A percentile compares a stretch with the other conserved stretches of the same genome.
Conservation (phyloP, 164 flowering plant species). For the Liquidambar formosana region DNA sequence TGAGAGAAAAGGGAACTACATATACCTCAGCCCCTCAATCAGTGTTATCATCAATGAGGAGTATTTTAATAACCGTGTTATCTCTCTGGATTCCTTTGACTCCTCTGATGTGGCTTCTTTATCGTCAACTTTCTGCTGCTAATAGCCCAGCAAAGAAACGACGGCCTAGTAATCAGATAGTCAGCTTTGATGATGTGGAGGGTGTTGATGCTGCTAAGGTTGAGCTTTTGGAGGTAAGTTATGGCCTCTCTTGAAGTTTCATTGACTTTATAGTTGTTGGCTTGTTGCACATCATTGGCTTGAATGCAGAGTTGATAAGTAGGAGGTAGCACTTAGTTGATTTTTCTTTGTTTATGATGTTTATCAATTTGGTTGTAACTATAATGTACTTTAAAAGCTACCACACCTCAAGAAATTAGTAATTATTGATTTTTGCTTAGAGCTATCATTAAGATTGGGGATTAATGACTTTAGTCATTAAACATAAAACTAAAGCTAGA, state of each 20-base stretch:
- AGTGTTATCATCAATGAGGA: conserved; percentile 55
- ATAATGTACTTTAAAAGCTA: not conserved
- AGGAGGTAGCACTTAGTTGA: no score
- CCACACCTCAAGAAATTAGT: not conserved
- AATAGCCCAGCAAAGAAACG: conserved; percentile 88
- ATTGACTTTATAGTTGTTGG: no score
- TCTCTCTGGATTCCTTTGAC: conserved; percentile 88
- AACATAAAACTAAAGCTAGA: no score
- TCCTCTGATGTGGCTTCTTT: conserved; percentile 94
- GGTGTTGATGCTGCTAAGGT: conserved; percentile 92
- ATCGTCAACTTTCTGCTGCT: conserved; percentile 81
- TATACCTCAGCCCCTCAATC: conserved; percentile 93
- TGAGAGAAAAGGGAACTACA: conserved; percentile 80
- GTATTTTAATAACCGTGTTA: conserved; percentile 66
- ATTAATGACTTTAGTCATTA: no score
- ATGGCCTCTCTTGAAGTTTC: not conserved
- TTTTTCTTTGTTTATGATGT: not conserved
- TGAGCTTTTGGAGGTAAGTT: conserved; percentile 92
- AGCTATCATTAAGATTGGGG: no score
- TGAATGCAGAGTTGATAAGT: no score
- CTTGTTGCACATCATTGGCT: no score
- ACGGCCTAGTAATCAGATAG: conserved; percentile 52
- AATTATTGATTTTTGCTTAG: no score
- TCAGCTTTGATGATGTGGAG: conserved; percentile 90
- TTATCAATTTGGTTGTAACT: not conserved